A percentile compares a stretch with the other conserved stretches of the same genome.
phyloP scores from a whole-genome alignment of 2,329 filamentous ascomycete species.

The Cladosporium sphaerospermum region DNA sequence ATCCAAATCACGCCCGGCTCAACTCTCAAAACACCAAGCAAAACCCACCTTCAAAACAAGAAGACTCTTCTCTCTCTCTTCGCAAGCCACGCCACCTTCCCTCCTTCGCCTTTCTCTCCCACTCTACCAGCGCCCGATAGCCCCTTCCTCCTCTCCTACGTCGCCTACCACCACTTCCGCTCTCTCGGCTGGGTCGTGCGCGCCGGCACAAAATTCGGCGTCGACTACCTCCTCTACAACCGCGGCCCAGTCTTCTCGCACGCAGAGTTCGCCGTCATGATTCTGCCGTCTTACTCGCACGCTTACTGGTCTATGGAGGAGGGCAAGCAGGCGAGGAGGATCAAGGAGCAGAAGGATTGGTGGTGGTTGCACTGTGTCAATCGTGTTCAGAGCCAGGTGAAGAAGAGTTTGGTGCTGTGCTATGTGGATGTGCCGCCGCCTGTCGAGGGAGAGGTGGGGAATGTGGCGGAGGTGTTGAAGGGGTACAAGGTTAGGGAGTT shows the following conservation, averaged over 20 bases:
- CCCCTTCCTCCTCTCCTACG: constrained; percentile 78
- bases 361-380: constrained; percentile 85
- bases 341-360: constrained; percentile 56
- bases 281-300: constrained; percentile 76
- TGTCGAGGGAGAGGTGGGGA: constrained; percentile 35
- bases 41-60: constrained; percentile 33
- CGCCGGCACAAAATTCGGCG: constrained; percentile 87
- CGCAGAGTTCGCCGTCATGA: constrained; percentile 82
- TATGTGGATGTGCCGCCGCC: constrained; percentile 88
- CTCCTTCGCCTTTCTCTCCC: constrained; percentile 62
- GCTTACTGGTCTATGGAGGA: constrained; percentile 57
- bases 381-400: constrained; percentile 79
- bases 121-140: constrained; percentile 58
- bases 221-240: constrained; percentile 91
- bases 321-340: constrained; percentile 39
- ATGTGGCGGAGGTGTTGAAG: constrained; percentile 56
- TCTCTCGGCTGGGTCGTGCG: constrained; percentile 93
- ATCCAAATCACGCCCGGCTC: constrained; percentile 45
- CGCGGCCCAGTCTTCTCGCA: constrained; percentile 91
- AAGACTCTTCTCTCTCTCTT: constrained; percentile 50
- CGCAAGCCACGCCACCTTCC: constrained; percentile 26
- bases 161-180: constrained; percentile 91
- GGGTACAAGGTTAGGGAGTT: constrained; percentile 75
- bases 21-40: constrained; percentile 22
- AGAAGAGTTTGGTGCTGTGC: constrained; percentile 80